Percentiles rank a stretch among this genome's conserved stretches.
These are phyloP conservation scores for Cryphonectria nitschkei DNA, from an alignment of 2,329 filamentous ascomycete species.

Conservation along the genomic window DNA sequence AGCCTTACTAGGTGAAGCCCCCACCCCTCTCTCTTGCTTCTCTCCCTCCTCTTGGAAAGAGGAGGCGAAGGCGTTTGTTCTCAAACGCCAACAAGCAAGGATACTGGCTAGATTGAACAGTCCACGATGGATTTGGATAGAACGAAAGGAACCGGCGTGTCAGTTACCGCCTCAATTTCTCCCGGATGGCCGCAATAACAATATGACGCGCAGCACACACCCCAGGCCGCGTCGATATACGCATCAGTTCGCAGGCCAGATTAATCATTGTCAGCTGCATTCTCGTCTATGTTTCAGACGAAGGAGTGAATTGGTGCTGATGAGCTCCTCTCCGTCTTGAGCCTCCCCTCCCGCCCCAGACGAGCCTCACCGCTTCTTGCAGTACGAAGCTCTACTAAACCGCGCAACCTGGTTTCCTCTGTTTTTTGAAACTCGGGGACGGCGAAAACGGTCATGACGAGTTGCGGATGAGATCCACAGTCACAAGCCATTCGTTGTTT, in stretches of 20 bases:
- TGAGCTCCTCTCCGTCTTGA: background rate
- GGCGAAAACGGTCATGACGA: constrained; percentile 15
- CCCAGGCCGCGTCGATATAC: background rate
- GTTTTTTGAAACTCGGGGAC: constrained; percentile 11
- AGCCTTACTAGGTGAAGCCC: background rate
- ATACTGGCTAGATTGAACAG: background rate
- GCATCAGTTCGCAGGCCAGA: background rate
- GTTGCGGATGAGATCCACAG: constrained; percentile 9
- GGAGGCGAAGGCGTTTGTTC: background rate
- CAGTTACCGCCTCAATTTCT: constrained; percentile 1
- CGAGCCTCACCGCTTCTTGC: constrained; percentile 16
- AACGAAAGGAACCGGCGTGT: background rate
- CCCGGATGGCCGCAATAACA: background rate
- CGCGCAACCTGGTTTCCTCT: background rate
- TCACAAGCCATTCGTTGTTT: constrained; percentile 1
- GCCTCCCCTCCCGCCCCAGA: background rate
- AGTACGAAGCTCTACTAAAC: background rate
- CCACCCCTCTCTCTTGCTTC: background rate
- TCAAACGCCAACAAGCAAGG: background rate
- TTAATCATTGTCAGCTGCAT: constrained; percentile 2
- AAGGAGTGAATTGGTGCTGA: constrained; percentile 1
- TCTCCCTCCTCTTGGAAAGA: no score
- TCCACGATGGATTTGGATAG: background rate
- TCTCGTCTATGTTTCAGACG: constrained; percentile 19
- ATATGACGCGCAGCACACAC: background rate